Base-by-base conservation (phyloP, 2,329 filamentous ascomycete genomes). In the Stagonosporopsis cucurbitacearum region DNA sequence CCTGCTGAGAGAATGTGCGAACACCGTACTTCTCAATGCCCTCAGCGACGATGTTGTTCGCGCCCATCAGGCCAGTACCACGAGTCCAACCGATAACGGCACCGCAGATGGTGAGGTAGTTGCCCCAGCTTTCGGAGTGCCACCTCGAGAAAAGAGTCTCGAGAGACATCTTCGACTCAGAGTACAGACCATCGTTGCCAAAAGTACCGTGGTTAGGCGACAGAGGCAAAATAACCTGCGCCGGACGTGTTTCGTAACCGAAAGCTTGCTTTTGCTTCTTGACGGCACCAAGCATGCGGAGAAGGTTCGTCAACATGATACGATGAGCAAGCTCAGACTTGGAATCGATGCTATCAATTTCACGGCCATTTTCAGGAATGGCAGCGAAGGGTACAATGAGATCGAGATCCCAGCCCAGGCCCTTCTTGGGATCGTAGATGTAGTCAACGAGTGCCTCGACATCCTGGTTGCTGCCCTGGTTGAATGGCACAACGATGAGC, bases 181-280 rank as follows among this genome's bases (percentile, higher is more conserved):
- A 96, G 81, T 99, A 99, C 44, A 99, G 86, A 80, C 95, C 95
- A 69, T 99, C 95, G 74, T 92, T 97, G 72, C 95, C 95, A 68
- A 99, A 99, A 28, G 94, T 99, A 65, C 95, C 95, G 79, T 99
- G 96, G 81, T 99, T 99, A 57, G 95, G 95, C 2, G 95, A 99
- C 8, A 99, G 83, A 42, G 95, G 95, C 23, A 99, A 85, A 59
- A 99, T 93, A 69, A 98, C 94, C 78, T 99, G 95, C 23, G 95
- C 95, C 44, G 95, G 95, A 35, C 95, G 91, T 30, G 95, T 99
- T 80, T 96, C 92, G 70, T 95, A 96, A 54, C 91, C 92, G 65
- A 90, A 88, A 63, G 89, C 84, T 25, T 88, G 84, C 83, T 99
- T 99, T 77, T 98, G 90, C 6, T 87, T 79, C 84, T 98, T 99